These are phyloP conservation scores for Hanseniaspora jakobsenii DNA, from an alignment of 805 yeast genomes.

Conservation along the genomic window DNA sequence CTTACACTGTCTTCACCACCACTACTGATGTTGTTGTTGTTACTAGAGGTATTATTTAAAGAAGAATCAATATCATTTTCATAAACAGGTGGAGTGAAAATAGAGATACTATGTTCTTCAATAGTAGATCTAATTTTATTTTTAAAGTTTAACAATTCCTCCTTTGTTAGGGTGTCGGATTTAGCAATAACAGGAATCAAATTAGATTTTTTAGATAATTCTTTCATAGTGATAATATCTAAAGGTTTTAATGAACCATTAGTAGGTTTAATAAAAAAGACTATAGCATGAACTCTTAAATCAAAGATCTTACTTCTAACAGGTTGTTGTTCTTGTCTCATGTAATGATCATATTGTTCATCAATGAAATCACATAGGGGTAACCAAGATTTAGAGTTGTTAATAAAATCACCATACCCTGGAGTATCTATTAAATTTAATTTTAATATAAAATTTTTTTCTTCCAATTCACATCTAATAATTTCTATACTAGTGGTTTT, in stretches of 20 bases:
- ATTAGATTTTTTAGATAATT: constrained; percentile 66
- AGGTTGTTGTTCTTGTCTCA: constrained; percentile 94
- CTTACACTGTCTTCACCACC: constrained; percentile 13
- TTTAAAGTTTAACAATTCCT: constrained; percentile 58
- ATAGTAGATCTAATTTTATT: constrained; percentile 68
- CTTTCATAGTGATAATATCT: constrained; percentile 81
- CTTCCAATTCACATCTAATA: constrained; percentile 68
- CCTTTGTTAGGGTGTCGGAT: constrained; percentile 69
- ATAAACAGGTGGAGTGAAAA: constrained; percentile 59
- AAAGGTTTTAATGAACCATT: constrained; percentile 79
- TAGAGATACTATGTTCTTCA: constrained; percentile 69
- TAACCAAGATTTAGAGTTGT: constrained; percentile 76
- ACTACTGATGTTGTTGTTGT: constrained; percentile 16
- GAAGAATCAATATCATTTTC: too few relatives aligned
- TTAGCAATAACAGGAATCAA: constrained; percentile 83
- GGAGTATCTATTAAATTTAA: constrained; percentile 84
- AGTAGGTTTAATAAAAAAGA: constrained; percentile 83
- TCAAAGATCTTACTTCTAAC: constrained; percentile 53
- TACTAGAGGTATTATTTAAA: too few relatives aligned
- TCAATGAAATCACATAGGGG: constrained; percentile 80
- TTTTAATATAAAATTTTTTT: constrained; percentile 64
- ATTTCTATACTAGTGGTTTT: constrained; percentile 70
- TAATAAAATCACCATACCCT: constrained; percentile 84
- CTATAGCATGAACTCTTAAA: constrained; percentile 78
- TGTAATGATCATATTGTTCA: constrained; percentile 75